Percentiles rank a stretch among this genome's conserved stretches.
These are phyloP conservation scores for Aspergillus pseudoviridinutans DNA, from an alignment of 2,329 filamentous ascomycete genomes.

Conservation along the genomic window DNA sequence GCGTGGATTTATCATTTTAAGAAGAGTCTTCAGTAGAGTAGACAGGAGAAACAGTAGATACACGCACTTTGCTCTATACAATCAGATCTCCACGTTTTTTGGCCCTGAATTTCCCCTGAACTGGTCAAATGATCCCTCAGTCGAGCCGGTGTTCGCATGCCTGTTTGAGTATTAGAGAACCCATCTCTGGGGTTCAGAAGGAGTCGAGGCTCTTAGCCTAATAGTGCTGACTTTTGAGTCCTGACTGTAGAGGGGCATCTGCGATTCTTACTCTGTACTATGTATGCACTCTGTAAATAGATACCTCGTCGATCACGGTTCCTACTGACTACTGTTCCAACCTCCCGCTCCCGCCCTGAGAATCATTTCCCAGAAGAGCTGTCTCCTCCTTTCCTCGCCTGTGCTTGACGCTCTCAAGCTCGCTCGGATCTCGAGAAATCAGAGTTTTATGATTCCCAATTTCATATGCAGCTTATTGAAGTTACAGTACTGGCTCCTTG, in stretches of 20 bases:
- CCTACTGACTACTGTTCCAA: neutral
- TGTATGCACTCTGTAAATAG: no score
- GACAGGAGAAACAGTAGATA: neutral
- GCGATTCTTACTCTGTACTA: no score
- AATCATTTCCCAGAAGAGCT: neutral
- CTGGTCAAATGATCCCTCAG: neutral
- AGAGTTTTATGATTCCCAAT: neutral
- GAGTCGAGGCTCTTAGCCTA: neutral
- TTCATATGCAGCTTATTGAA: neutral
- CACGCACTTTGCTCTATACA: neutral
- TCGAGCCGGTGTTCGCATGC: neutral
- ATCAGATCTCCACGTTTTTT: neutral
- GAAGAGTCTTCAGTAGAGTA: no score
- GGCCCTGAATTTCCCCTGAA: neutral
- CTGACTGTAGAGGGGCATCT: no score
- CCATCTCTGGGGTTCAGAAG: neutral
- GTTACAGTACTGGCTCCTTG: neutral
- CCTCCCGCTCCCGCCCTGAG: neutral
- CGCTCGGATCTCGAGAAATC: neutral
- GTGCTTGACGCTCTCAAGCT: no score
- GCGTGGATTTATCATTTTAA: neutral
- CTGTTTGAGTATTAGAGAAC: neutral
- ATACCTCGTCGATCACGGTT: neutral
- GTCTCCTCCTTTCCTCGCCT: neutral
- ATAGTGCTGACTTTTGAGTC: no score